A percentile compares a stretch with the other conserved stretches of the same genome.
These are phyloP conservation scores for Prillingera fragicola DNA, from an alignment of 1,284 basidiomycete species.

Conservation along the genomic window DNA sequence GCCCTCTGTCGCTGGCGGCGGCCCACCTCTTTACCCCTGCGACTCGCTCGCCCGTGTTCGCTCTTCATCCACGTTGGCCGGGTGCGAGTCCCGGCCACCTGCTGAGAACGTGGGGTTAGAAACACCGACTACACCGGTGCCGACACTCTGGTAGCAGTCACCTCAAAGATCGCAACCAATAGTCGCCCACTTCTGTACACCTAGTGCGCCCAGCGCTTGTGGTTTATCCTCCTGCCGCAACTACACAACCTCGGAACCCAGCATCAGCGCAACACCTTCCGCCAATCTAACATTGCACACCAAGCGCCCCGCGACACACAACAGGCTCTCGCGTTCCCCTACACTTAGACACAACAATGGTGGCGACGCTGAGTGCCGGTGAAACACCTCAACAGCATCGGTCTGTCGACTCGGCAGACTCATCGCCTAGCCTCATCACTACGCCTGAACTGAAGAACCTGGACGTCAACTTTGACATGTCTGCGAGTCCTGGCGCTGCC, in stretches of 20 bases:
- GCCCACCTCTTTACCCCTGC: background rate
- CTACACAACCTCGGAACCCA: background rate
- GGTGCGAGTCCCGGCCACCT: constrained; percentile 22
- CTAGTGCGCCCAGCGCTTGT: background rate
- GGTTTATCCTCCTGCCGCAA: background rate
- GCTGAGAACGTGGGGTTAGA: too few species aligned
- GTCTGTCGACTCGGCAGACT: too few species aligned
- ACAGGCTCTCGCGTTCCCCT: background rate
- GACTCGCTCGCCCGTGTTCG: background rate
- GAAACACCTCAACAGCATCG: constrained; percentile 1
- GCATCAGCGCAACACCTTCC: background rate
- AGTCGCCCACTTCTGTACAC: background rate
- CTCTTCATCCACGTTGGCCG: too few species aligned
- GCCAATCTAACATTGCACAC: background rate
- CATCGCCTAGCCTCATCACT: too few species aligned
- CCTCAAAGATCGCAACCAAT: too few species aligned
- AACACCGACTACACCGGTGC: too few species aligned
- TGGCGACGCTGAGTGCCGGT: constrained; percentile 1
- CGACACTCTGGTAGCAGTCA: too few species aligned
- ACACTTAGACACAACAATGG: constrained; percentile 1
- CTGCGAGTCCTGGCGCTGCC: background rate
- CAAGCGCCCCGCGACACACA: constrained; percentile 8
- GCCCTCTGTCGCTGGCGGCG: too few species aligned
- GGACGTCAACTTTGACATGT: constrained; percentile 2
- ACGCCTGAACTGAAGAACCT: background rate